phyloP scores from a whole-genome alignment of 345 rosid species.

The Gynandropsis gynandra region DNA sequence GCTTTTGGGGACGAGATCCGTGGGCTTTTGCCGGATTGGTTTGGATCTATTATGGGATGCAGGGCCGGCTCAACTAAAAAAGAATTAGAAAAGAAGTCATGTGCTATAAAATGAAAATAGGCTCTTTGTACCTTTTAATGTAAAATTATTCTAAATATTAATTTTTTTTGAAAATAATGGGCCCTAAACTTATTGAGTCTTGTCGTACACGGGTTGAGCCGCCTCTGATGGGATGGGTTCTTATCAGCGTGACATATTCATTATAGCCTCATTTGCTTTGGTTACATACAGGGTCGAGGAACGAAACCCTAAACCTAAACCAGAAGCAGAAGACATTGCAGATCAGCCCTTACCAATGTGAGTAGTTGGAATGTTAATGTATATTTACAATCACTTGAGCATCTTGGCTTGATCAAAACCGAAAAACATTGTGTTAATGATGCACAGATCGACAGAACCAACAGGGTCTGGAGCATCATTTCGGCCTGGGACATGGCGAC shows the following conservation, averaged over 20 bases:
- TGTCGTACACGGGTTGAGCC: too few species aligned
- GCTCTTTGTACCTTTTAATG: too few species aligned
- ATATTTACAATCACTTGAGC: neutral
- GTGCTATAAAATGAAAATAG: too few species aligned
- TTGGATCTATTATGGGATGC: too few species aligned
- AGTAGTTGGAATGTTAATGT: neutral
- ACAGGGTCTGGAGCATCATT: slow-evolving; percentile 77
- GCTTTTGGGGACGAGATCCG: too few species aligned
- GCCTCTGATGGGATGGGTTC: too few species aligned
- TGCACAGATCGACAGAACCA: slow-evolving; percentile 63
- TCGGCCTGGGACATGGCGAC: slow-evolving; percentile 95
- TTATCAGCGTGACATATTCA: too few species aligned
- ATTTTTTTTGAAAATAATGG: too few species aligned
- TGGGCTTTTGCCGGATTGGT: slow-evolving; percentile 1
- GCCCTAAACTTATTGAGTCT: too few species aligned
- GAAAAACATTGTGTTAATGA: slow-evolving; percentile 5
- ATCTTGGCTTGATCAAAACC: neutral
- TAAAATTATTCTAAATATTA: too few species aligned
- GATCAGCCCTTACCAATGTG: slow-evolving; percentile 24
- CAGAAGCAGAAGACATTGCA: slow-evolving; percentile 13
- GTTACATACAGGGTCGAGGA: slow-evolving; percentile 24
- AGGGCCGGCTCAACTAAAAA: too few species aligned
- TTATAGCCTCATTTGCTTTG: slow-evolving; percentile 4
- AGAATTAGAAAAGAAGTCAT: too few species aligned
- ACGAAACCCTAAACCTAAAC: slow-evolving; percentile 18